Base-by-base conservation (phyloP, 2,329 filamentous ascomycete species). In the Stachybotrys echinatus region DNA sequence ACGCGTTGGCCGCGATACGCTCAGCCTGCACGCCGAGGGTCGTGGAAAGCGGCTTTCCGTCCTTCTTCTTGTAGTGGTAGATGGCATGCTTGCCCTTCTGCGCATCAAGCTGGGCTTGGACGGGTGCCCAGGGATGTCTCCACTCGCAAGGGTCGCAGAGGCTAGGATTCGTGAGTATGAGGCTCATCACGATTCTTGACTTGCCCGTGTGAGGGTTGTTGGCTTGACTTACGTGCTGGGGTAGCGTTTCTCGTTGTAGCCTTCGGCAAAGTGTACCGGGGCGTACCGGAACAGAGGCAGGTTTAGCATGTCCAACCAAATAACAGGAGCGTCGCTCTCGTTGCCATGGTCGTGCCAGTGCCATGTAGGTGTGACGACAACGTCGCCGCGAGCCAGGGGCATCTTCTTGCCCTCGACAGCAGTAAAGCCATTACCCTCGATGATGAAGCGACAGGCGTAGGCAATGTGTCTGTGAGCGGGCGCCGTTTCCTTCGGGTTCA, bases 341-440 rank as follows among this genome's bases (percentile, higher is more conserved):
- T 82, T 82, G 3, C 80, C 80, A 50, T 83, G 79, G 52, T 83
- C 80, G 52, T 81, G 79, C 71, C 76, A 83, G 57, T 80, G 75
- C 79, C 79, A 83, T 0, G 71, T 74, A 0, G 79, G 80, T 0
- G 80, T 83, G 1, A 82, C 61, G 14, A 83, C 76, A 2, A 83
- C 75, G 53, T 83, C 79, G 8, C 79, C 78, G 2, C 72, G 67
- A 19, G 68, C 58, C 60, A 83, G 76, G 2, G 66, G 62, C 54
- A 83, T 76, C 48, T 76, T 73, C 40, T 69, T 64, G 5, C 80
- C 78, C 46, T 80, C 75, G 0, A 83, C 75, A 1, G 79, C 77
- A 0, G 80, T 83, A 57, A 81, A 83, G 1, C 79, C 78, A 12
- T 71, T 62, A 2, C 79, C 78, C 49, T 81, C 77, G 20, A 83